These are phyloP conservation scores for Thraustotheca clavata DNA, from an alignment of 352 stramenopile species.

Conservation along the genomic window DNA sequence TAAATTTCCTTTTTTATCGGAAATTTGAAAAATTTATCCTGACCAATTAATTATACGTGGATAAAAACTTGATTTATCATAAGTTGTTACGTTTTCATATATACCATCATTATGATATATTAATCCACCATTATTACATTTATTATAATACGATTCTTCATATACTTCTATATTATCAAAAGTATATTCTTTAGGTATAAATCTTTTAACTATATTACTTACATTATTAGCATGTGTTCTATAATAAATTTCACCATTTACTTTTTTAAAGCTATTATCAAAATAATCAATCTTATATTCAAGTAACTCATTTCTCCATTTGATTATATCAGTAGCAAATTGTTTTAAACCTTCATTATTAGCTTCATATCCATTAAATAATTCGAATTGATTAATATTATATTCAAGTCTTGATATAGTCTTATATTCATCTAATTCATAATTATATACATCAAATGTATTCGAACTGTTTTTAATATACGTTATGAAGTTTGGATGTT, in stretches of 20 bases:
- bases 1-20: not conserved
- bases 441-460: conserved; percentile 19
- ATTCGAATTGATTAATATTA: conserved; percentile 19
- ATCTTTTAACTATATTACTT: too few species aligned
- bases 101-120: not conserved
- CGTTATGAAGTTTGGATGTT: conserved; percentile 15
- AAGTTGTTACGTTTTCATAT: not conserved
- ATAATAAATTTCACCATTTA: too few species aligned
- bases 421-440: conserved; percentile 18
- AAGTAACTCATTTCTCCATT: conserved; percentile 16
- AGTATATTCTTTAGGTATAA: too few species aligned
- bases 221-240: too few species aligned
- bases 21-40: conserved; percentile 9
- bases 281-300: too few species aligned
- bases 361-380: conserved; percentile 9
- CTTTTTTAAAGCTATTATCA: conserved; percentile 2
- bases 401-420: conserved; percentile 16
- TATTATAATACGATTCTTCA: not conserved
- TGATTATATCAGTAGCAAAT: conserved; percentile 9
- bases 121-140: not conserved
- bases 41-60: not conserved
- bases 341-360: conserved; percentile 18
- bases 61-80: conserved; percentile 16
- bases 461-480: conserved; percentile 1
- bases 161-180: too few species aligned